A percentile compares a stretch with the other conserved stretches of the same genome.
Evolutionary conservation across 2,329 filamentous ascomycete species (phyloP).

Genomic region (Annulohypoxylon truncatum): DNA sequence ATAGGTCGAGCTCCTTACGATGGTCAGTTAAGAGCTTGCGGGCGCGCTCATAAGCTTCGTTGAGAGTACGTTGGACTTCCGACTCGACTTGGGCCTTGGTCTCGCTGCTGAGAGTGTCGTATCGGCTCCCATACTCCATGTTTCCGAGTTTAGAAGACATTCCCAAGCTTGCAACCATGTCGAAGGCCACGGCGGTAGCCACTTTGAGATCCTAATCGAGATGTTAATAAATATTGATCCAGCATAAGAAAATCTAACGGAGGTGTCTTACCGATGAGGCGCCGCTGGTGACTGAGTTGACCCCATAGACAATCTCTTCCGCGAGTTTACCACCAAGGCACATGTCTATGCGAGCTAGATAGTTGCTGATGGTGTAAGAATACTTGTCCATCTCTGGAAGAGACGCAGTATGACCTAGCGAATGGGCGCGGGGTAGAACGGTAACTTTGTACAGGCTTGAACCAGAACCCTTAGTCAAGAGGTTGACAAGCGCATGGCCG

Average conservation of each 20-base stretch:
- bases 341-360: slow-evolving; percentile 82
- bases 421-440: slow-evolving; percentile 89
- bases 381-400: slow-evolving; percentile 94
- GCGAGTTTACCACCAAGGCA: slow-evolving; percentile 88
- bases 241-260: background rate
- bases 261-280: slow-evolving; percentile 74
- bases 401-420: slow-evolving; percentile 87
- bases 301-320: slow-evolving; percentile 90
- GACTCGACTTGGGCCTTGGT: slow-evolving; percentile 88
- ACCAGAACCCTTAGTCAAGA: slow-evolving; percentile 79
- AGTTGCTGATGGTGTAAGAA: slow-evolving; percentile 86
- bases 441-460: slow-evolving; percentile 95
- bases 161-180: slow-evolving; percentile 88
- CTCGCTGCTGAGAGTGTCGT: slow-evolving; percentile 83
- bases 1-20: slow-evolving; percentile 84
- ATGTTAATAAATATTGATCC: slow-evolving; percentile 45
- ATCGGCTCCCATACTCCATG: slow-evolving; percentile 85
- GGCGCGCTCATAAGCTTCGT: slow-evolving; percentile 83
- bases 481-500: slow-evolving; percentile 89
- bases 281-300: slow-evolving; percentile 91
- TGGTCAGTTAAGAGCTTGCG: slow-evolving; percentile 76
- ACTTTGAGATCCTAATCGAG: slow-evolving; percentile 76
- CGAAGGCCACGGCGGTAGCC: slow-evolving; percentile 85
- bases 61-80: slow-evolving; percentile 87
- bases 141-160: slow-evolving; percentile 92